Evolutionary conservation across 202 grass and related monocot species (phyloP).

Genomic region (Alloteropsis angusta): DNA sequence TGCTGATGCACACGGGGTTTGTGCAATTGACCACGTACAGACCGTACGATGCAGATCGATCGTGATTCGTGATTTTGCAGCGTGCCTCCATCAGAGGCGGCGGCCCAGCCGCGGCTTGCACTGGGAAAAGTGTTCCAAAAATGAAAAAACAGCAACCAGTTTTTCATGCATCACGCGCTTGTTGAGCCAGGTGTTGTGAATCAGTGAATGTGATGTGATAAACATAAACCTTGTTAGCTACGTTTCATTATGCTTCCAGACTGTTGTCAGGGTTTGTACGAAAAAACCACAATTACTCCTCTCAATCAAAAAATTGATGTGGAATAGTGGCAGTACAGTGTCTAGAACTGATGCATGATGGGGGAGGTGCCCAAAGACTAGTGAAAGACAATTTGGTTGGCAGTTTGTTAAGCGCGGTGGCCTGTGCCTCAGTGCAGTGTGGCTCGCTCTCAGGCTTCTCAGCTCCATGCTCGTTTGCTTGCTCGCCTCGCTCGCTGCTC

Average conservation of each 20-base stretch:
- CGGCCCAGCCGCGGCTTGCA: no score
- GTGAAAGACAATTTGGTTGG: slow-evolving; percentile 14
- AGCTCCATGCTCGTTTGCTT: not conserved
- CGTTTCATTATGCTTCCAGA: not conserved
- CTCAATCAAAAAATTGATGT: not conserved
- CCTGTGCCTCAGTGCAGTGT: not conserved
- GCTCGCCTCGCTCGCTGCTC: not conserved
- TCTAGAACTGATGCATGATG: not conserved
- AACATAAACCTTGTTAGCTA: not conserved
- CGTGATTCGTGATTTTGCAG: not conserved
- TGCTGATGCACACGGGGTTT: not conserved
- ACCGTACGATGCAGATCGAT: not conserved
- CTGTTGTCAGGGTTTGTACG: not conserved
- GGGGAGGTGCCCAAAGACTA: not conserved
- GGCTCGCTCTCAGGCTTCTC: not conserved
- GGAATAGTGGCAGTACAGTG: not conserved
- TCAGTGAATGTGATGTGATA: not conserved
- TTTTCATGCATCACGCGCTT: not conserved
- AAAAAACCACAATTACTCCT: not conserved
- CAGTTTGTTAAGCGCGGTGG: slow-evolving; percentile 25
- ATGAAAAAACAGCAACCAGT: not conserved
- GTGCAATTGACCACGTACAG: not conserved
- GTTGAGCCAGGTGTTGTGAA: not conserved
- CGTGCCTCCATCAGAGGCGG: not conserved
- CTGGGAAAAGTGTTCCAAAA: no score